These are phyloP conservation scores for Cynara cardunculus DNA, from an alignment of 129 eudicot species.

Conservation along the genomic window DNA sequence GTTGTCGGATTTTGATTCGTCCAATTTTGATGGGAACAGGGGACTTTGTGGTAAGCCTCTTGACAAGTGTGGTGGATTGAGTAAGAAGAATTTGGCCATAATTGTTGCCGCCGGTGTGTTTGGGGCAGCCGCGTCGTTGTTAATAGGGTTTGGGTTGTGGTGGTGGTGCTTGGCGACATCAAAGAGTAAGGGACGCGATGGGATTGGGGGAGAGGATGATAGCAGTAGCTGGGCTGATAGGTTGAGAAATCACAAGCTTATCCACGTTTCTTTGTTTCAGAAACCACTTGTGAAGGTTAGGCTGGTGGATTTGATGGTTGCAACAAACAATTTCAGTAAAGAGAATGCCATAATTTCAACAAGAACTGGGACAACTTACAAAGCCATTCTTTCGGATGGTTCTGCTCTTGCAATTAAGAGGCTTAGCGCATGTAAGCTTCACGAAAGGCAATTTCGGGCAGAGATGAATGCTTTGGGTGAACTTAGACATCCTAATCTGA, in stretches of 20 bases:
- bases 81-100: slow-evolving; percentile 54
- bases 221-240: slow-evolving; percentile 54
- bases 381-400: slow-evolving; percentile 70
- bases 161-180: slow-evolving; percentile 64
- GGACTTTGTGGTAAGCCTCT: slow-evolving; percentile 64
- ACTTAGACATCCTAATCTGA: slow-evolving; percentile 68
- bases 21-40: slow-evolving; percentile 40
- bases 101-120: slow-evolving; percentile 80
- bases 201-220: slow-evolving; percentile 47
- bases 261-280: slow-evolving; percentile 71
- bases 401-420: slow-evolving; percentile 71
- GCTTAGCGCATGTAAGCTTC: slow-evolving; percentile 46
- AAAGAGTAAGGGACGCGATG: slow-evolving; percentile 38
- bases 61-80: slow-evolving; percentile 65
- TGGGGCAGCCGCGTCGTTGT: slow-evolving; percentile 76
- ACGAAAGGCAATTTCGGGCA: slow-evolving; percentile 54
- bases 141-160: slow-evolving; percentile 77
- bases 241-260: slow-evolving; percentile 58
- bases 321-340: slow-evolving; percentile 51
- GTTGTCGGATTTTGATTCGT: slow-evolving; percentile 21
- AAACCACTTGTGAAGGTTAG: slow-evolving; percentile 79
- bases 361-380: slow-evolving; percentile 62
- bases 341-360: slow-evolving; percentile 41
- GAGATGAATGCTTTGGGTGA: slow-evolving; percentile 56
- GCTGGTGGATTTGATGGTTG: slow-evolving; percentile 64